Percentiles rank a stretch among this genome's conserved stretches.
phyloP scores from a whole-genome alignment of 495 filamentous ascomycete species.

The Penicillium malachiteum region DNA sequence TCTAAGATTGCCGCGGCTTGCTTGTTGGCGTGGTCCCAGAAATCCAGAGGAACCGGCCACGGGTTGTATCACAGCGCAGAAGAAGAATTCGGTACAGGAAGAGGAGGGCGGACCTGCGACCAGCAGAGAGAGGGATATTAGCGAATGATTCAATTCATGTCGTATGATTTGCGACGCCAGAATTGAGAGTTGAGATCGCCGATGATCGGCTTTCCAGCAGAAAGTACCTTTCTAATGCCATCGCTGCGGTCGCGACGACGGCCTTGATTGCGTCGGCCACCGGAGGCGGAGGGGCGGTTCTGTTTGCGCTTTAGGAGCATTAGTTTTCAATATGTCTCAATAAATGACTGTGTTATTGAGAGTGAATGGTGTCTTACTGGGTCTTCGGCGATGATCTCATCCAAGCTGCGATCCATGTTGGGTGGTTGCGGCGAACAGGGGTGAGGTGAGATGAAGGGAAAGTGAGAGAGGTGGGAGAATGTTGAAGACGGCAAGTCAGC shows the following conservation, averaged over 20 bases:
- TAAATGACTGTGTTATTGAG: neutral
- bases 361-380: constrained; percentile 50
- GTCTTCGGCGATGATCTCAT: constrained; percentile 81
- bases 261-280: constrained; percentile 53
- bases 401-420: constrained; percentile 76
- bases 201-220: neutral
- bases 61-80: constrained; percentile 41
- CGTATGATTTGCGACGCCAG: neutral
- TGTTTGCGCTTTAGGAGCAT: constrained; percentile 20
- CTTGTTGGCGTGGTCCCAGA: constrained; percentile 31
- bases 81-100: constrained; percentile 36
- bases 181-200: neutral
- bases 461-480: constrained; percentile 1
- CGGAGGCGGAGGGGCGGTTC: constrained; percentile 37
- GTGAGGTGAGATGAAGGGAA: neutral
- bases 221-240: constrained; percentile 78
- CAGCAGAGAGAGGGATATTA: constrained; percentile 15
- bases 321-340: neutral
- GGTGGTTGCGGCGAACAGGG: neutral
- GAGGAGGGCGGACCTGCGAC: constrained; percentile 42
- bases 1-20: constrained; percentile 34
- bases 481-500: neutral
- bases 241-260: constrained; percentile 54
- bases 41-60: constrained; percentile 32
- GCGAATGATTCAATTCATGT: constrained; percentile 13